Evolutionary conservation across 371 early-diverging fungal genomes (phyloP), one percentile per base, ranked within the genome.

Genomic region (Lichtheimia ramosa): DNA sequence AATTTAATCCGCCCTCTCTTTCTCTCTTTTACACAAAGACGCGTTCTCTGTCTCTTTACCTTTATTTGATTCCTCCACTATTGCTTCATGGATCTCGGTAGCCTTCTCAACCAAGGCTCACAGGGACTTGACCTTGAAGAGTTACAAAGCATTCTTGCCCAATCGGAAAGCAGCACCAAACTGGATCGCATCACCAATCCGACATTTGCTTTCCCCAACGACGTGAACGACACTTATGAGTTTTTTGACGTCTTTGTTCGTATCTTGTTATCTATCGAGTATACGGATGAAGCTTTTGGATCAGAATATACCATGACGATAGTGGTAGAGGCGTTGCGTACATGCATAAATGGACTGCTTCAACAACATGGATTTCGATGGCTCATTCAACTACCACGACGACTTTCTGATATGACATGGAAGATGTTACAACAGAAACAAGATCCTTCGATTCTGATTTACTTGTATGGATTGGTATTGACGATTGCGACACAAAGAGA

Each of bases 231-330:
- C 4, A 61, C 72, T 0, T 77, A 71, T 64, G 54, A 34, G 15
- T 77, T 63, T 43, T 77, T 77, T 65, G 69, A 77, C 48, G 56
- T 62, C 2, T 74, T 68, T 46, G 63, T 77, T 39, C 74, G 63
- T 28, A 48, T 77, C 1, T 52, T 77, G 12, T 56, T 74, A 2
- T 69, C 71, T 0, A 65, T 71, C 24, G 58, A 63, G 10, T 58
- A 62, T 25, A 67, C 48, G 43, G 65, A 69, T 39, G 68, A 73
- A 15, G 62, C 61, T 3, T 69, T 63, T 40, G 61, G 56, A 6
- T 50, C 50, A 2, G 65, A 71, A 12, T 62, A 69, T 13, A 58
- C 69, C 4, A 65, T 65, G 21, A 64, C 72, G 2, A 34, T 69
- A 4, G 58, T 70, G 8, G 56, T 62, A 8, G 69, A 64, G 52